These are phyloP conservation scores for Ceratobasidium sp. DNA, from an alignment of 1,284 basidiomycete genomes.

Conservation along the genomic window DNA sequence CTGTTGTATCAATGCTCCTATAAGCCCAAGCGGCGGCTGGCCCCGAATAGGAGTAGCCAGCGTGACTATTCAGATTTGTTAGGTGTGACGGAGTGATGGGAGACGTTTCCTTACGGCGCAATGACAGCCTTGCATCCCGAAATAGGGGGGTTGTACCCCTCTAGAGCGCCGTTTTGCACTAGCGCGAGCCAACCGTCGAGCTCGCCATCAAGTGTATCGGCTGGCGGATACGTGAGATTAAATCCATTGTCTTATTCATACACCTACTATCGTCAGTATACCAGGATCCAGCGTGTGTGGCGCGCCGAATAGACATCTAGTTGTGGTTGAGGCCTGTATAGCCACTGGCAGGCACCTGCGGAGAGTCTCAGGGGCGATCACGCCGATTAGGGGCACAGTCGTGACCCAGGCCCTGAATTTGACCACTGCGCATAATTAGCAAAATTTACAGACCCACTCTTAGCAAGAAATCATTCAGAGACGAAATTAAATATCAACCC, in stretches of 20 bases:
- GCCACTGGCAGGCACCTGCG: conserved; percentile 21
- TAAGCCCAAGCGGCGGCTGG: conserved; percentile 97
- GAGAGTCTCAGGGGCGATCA: conserved; percentile 14
- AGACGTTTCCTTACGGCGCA: conserved; percentile 79
- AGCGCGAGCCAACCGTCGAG: conserved; percentile 71
- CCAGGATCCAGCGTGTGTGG: conserved; percentile 93
- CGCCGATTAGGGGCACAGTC: background rate
- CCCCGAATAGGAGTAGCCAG: conserved; percentile 96
- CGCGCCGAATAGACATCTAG: conserved; percentile 56
- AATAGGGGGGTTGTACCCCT: conserved; percentile 71
- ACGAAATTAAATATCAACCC: background rate
- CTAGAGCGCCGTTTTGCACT: conserved; percentile 56
- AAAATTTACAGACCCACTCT: conserved; percentile 4
- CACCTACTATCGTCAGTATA: conserved; percentile 77
- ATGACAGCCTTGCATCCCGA: conserved; percentile 89
- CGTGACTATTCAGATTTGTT: conserved; percentile 71
- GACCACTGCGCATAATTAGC: background rate
- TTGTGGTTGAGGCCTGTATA: conserved; percentile 12
- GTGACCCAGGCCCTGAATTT: conserved; percentile 10
- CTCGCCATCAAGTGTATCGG: conserved; percentile 63
- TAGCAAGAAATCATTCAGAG: background rate
- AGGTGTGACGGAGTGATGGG: conserved; percentile 21
- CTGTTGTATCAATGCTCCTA: conserved; percentile 80
- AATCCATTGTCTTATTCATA: background rate
- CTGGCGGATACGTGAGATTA: conserved; percentile 30